These are phyloP conservation scores for Amauroascus verrucosus DNA, from an alignment of 2,329 filamentous ascomycete genomes.

Conservation along the genomic window DNA sequence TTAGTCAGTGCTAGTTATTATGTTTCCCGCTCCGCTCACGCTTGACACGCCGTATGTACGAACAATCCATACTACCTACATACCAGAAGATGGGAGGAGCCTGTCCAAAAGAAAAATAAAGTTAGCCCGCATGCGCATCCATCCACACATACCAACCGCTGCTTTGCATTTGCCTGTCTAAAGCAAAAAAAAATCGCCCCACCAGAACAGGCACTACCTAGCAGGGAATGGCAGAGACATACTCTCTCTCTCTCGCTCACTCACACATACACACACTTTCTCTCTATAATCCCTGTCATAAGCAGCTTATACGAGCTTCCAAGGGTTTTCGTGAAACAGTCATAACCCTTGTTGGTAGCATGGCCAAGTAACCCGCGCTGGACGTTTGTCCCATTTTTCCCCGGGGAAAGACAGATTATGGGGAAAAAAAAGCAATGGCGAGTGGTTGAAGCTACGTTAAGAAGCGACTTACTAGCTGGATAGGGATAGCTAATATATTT, in stretches of 20 bases:
- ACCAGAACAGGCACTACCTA: neutral
- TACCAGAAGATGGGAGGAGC: neutral
- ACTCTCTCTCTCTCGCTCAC: no score
- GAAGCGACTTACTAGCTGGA: no score
- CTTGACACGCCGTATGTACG: no score
- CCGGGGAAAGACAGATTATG: neutral
- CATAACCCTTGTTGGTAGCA: constrained; percentile 2
- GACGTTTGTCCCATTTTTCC: neutral
- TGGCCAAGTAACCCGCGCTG: neutral
- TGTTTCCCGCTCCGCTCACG: no score
- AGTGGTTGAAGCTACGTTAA: neutral
- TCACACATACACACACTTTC: no score
- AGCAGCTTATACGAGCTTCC: constrained; percentile 3
- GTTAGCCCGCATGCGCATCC: neutral
- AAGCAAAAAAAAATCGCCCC: neutral
- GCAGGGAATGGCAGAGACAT: neutral
- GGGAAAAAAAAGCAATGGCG: neutral
- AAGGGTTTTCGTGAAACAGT: constrained; percentile 6
- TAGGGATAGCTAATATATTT: no score
- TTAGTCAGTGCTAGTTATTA: no score
- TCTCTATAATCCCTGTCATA: neutral
- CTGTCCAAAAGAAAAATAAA: neutral
- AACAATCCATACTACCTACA: neutral
- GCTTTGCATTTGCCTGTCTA: neutral
- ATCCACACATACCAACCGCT: neutral